These are phyloP conservation scores for Aspergillus chevalieri DNA, from an alignment of 2,329 filamentous ascomycete genomes.

Conservation along the genomic window DNA sequence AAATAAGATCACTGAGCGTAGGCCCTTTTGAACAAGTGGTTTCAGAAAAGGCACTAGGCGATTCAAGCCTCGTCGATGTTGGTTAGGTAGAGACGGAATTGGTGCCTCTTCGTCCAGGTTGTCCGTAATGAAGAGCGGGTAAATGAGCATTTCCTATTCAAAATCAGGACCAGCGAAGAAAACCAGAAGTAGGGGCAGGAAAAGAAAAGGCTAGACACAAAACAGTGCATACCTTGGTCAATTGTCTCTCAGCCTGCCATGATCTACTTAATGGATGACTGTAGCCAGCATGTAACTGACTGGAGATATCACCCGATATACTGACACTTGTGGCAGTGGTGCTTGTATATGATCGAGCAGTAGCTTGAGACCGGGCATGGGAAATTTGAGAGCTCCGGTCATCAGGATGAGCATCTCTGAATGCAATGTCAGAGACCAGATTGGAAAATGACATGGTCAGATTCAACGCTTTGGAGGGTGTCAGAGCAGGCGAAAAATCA, in stretches of 20 bases:
- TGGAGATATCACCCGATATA: conserved; percentile 63
- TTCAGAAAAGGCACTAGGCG: conserved; percentile 77
- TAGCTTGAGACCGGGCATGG: conserved; percentile 30
- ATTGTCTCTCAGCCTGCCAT: conserved; percentile 78
- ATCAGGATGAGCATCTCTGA: conserved; percentile 36
- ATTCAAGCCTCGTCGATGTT: conserved; percentile 82
- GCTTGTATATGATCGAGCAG: conserved; percentile 41
- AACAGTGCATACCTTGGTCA: conserved; percentile 63
- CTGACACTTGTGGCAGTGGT: conserved; percentile 47
- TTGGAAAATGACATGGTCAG: conserved; percentile 45
- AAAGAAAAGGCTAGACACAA: background rate
- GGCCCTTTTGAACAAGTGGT: conserved; percentile 80
- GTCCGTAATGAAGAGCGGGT: conserved; percentile 93
- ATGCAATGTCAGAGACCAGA: conserved; percentile 45
- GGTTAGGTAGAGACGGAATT: conserved; percentile 85
- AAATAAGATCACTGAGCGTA: conserved; percentile 90
- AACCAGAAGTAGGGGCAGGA: background rate
- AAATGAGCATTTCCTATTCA: conserved; percentile 89
- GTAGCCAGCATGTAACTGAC: conserved; percentile 77
- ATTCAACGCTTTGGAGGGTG: background rate
- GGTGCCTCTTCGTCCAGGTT: conserved; percentile 84
- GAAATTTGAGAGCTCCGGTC: conserved; percentile 42
- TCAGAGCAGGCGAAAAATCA: no score
- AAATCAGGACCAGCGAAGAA: background rate
- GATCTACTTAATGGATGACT: conserved; percentile 70